Evolutionary conservation across 1,284 basidiomycete genomes (phyloP), one percentile per base, ranked within the genome.

Genomic region (Neotropicomus parvogracilis): DNA sequence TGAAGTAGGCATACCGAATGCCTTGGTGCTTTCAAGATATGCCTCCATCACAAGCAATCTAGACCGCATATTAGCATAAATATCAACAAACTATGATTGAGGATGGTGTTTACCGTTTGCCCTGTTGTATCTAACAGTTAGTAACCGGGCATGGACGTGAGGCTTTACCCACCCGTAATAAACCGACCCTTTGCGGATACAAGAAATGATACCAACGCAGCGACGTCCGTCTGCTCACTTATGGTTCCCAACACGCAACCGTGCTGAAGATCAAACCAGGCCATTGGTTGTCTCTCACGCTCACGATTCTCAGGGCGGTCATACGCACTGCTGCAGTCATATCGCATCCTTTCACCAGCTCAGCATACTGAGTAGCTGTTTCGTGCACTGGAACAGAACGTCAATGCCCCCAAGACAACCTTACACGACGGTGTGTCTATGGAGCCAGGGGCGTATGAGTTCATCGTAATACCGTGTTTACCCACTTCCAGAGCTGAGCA

Each of bases 1-100:
- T 5, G 24, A 24, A 8, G 24, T 8, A 24, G 24, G 24, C 5
- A 24, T 24, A 24, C 29, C 6, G 14, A 3, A 14, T 4, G 29
- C 10, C 32, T 9, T 9, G 20, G 13, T 21, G 7, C 7, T 12
- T 14, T 34, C 35, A 48, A 27, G 48, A 48, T 39, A 49, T 39
- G 7, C 44, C 47, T 3, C 47, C 44, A 14, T 49, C 47, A 29
- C 47, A 49, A 19, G 47, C 44, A 27, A 48, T 24, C 47, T 49
- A 26, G 1, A 19, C 10, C 16, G 44, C n/a, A 8, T 28, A 46
- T 48, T 4, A 48, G 33, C 16, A 3, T 4, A 16, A 24, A n/a
- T n/a, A n/a, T n/a, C n/a, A n/a, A 24, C 24, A 31, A 12, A 6
- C 2, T 2, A 24, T 4, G 12, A 21, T 17, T 11, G 4, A 28